These are phyloP conservation scores for Populus hybrid DNA, from an alignment of 441 rosid genomes.

Conservation along the genomic window DNA sequence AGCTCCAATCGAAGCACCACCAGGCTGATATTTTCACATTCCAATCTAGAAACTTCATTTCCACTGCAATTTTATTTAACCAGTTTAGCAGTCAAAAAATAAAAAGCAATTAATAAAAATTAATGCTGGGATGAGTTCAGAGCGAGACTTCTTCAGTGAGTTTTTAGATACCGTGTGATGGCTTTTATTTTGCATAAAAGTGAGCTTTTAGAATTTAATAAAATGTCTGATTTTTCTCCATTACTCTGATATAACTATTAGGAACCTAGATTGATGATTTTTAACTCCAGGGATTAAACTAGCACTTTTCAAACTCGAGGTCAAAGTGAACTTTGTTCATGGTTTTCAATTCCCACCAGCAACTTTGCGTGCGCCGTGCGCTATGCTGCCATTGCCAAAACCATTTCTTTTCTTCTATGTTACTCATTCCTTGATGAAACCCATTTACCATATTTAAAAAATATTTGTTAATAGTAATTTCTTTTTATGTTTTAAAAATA, in stretches of 20 bases:
- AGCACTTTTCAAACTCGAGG: background rate
- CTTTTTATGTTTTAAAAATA: too few relatives aligned
- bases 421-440: background rate
- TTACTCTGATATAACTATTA: background rate
- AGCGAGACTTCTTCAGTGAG: background rate
- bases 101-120: background rate
- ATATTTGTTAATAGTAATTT: too few relatives aligned
- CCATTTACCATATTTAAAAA: too few relatives aligned
- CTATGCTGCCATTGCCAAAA: background rate
- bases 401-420: background rate
- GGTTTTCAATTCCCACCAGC: background rate
- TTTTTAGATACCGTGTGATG: background rate
- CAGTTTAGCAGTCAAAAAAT: background rate
- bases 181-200: background rate
- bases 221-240: background rate
- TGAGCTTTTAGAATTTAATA: background rate
- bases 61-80: constrained; percentile 2
- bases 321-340: background rate
- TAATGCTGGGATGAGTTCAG: background rate
- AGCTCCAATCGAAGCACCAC: constrained; percentile 64
- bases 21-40: constrained; percentile 66
- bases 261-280: background rate
- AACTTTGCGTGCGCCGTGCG: background rate
- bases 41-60: constrained; percentile 70
- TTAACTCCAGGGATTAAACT: background rate